Base-by-base conservation (phyloP, 2,329 filamentous ascomycete genomes). In the Cercospora sp. region DNA sequence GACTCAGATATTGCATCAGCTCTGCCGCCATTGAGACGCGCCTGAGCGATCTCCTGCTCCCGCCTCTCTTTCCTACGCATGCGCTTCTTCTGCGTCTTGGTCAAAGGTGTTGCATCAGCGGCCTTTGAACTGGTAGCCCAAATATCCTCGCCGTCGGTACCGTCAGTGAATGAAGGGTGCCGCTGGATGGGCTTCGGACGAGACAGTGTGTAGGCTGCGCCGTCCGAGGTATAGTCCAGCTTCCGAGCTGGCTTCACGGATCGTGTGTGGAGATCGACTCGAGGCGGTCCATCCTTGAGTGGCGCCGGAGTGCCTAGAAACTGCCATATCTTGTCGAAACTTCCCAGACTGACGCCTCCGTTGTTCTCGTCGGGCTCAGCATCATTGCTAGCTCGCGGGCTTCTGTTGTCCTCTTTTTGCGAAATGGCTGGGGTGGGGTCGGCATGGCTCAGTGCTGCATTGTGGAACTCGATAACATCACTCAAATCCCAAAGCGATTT, bases 281-380 rank as follows among this genome's bases (percentile, higher is more conserved):
- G 61, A 42, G 31, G 42, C 5, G 48, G 16, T 7, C 31, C 51
- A 28, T 26, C 42, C 16, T 64, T 48, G 5, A 48, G n/a, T 5
- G 55, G 65, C 10, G 53, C 31, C 10, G 77, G 71, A 8, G 80
- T 76, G 33, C 81, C 82, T 20, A 84, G 72, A 42, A 78, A 79
- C 63, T 81, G 75, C 74, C 80, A 85, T n/a, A 85, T 73, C 72
- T 80, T 82, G 55, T 72, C 73, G 70, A 85, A 84, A 69, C 82
- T 79, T n/a, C 83, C 83, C 18, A 85, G 72, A 12, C 72, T 69
- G 23, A 65, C 65, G 23, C 63, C 60, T 10, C 60, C 64, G 23
- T 71, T 69, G 62, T 66, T 59, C 20, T 63, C 64, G 28, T 66
- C 60, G 30, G 66, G 39, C 3, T 26, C 26, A 0, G 33, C 31